Base-by-base conservation (phyloP, 1,284 basidiomycete species). In the Heterobasidion annosum region DNA sequence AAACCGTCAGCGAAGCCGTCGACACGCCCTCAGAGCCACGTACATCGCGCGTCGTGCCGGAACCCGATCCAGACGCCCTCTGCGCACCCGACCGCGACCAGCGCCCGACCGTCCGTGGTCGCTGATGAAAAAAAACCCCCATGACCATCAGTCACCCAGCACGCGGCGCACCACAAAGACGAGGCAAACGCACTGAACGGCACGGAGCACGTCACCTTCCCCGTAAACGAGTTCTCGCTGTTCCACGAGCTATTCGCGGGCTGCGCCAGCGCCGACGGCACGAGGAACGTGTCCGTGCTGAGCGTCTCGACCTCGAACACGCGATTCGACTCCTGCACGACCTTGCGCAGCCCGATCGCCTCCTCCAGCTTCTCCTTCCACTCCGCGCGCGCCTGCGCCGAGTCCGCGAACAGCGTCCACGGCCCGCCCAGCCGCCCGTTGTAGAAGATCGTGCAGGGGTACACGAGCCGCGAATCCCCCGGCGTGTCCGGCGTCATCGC, bases 31-130 rank as follows among this genome's bases (percentile, higher is more conserved):
- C 12, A 43, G 18, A 5, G 3, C 12, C 18, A 64, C 87, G 65
- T 66, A 89, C 88, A 95, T 66, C 77, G 73, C 0, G 93, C 85
- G 65, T 96, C 88, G 62, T 91, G 88, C 34, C 91, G 81, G 68
- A 97, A 86, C 0, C 95, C 96, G 59, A 98, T 96, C 92, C 93
- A 98, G 1, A 98, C 91, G 40, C 96, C 96, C 64, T 98, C 93
- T 0, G 91, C 86, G 68, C 94, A 97, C 18, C 95, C 95, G 60
- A 98, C 86, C 0, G 95, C 93, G 16, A 98, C 87, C 15, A 98
- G 76, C 2, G 82, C 80, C 46, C 92, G 82, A 4, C 89, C 85
- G 66, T 98, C 93, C 5, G 82, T 76, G 2, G 93, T 93, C 53
- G 78, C 89, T 91, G 58, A 6, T n/a, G n/a, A n/a, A n/a, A n/a